Conservation (phyloP, 1,284 basidiomycete species). For the Fomitopsis betulina region DNA sequence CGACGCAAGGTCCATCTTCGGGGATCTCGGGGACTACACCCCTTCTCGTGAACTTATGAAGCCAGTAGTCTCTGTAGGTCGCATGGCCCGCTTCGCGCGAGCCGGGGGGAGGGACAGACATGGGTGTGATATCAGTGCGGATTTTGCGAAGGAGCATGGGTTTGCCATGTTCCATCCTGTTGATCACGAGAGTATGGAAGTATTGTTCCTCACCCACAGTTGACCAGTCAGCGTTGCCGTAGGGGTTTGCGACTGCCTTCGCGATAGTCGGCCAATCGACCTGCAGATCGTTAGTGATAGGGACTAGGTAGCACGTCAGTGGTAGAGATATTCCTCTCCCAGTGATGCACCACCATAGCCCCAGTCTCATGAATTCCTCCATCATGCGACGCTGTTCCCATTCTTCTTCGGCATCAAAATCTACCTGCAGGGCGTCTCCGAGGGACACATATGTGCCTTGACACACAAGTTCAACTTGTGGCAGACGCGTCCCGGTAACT, state of each 20-base stretch:
- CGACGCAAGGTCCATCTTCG: conserved; percentile 54
- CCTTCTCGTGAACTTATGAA: conserved; percentile 48
- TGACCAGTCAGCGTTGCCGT: conserved; percentile 52
- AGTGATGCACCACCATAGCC: conserved; percentile 61
- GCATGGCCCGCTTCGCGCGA: conserved; percentile 41
- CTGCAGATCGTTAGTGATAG: conserved; percentile 40
- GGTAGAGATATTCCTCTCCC: conserved; percentile 45
- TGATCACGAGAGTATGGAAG: conserved; percentile 46
- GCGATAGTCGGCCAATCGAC: conserved; percentile 58
- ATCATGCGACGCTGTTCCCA: conserved; percentile 43
- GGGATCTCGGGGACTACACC: conserved; percentile 39
- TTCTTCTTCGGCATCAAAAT: conserved; percentile 40
- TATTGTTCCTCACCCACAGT: conserved; percentile 42
- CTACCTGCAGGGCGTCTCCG: conserved; percentile 34
- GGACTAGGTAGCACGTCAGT: conserved; percentile 59
- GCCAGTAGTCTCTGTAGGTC: conserved; percentile 60
- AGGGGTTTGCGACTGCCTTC: conserved; percentile 41
- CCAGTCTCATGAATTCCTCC: conserved; percentile 56
- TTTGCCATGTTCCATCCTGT: conserved; percentile 50
- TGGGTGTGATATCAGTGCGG: conserved; percentile 58
- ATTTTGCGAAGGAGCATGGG: conserved; percentile 50
- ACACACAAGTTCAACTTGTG: conserved; percentile 38
- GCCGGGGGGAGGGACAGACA: conserved; percentile 46
- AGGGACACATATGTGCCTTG: conserved; percentile 33
- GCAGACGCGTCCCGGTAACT: conserved; percentile 55